These are phyloP conservation scores for Scedosporium minutisporum DNA, from an alignment of 2,329 filamentous ascomycete genomes.

Conservation along the genomic window DNA sequence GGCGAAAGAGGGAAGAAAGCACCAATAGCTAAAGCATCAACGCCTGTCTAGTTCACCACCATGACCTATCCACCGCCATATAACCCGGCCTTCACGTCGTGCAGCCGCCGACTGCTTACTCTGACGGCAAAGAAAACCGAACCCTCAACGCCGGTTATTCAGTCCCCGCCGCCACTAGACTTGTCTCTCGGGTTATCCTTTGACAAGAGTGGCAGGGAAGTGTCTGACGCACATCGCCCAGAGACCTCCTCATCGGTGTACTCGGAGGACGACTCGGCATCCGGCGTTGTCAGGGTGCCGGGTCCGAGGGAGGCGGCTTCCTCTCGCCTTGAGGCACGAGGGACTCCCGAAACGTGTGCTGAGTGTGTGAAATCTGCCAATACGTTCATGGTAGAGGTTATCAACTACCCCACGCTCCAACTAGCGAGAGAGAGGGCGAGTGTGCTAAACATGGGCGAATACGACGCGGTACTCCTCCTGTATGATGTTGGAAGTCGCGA, in stretches of 20 bases:
- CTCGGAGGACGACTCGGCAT: neutral
- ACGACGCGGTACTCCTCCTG: slow-evolving; percentile 19
- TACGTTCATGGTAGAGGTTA: slow-evolving; percentile 16
- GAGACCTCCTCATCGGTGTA: neutral
- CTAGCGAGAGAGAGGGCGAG: slow-evolving; percentile 10
- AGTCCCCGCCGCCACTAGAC: neutral
- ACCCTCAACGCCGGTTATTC: neutral
- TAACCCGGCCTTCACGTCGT: slow-evolving; percentile 19
- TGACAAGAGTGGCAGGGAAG: neutral
- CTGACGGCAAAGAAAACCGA: slow-evolving; percentile 2
- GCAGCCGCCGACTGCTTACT: slow-evolving; percentile 17
- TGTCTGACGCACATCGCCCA: neutral
- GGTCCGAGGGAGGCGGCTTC: neutral
- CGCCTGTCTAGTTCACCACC: slow-evolving; percentile 16
- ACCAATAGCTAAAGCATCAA: neutral
- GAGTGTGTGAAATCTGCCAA: slow-evolving; percentile 7
- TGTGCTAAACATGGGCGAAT: slow-evolving; percentile 14
- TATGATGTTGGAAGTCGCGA: slow-evolving; percentile 17
- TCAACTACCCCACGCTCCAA: slow-evolving; percentile 19
- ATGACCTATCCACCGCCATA: slow-evolving; percentile 19
- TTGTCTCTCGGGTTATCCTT: neutral
- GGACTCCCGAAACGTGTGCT: neutral
- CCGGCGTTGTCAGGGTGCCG: neutral
- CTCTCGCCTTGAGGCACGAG: neutral
- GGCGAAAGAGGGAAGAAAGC: no score